Conservation (phyloP, 345 rosid species). For the Sapria himalayana region DNA sequence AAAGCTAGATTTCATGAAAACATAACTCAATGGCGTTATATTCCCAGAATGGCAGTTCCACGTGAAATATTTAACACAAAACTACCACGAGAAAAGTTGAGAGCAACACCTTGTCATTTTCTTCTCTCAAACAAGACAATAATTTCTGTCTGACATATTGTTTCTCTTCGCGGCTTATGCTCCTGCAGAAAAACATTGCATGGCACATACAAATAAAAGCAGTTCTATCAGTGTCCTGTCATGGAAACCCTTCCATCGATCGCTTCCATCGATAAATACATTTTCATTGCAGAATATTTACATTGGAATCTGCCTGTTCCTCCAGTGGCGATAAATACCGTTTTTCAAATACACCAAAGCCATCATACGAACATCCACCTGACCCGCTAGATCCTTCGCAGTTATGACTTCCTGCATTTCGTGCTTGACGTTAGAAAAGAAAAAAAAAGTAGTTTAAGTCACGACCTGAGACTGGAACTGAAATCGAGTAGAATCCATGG, state of each 20-base stretch:
- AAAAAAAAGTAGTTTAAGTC: background rate
- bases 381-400: conserved; percentile 67
- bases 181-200: conserved; percentile 35
- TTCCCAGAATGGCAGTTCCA: too few species aligned
- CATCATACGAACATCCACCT: conserved; percentile 73
- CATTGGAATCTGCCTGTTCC: conserved; percentile 65
- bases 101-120: conserved; percentile 44
- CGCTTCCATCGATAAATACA: too few species aligned
- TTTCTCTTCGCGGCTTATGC: conserved; percentile 77
- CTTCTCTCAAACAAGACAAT: conserved; percentile 65
- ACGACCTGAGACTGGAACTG: conserved; percentile 13
- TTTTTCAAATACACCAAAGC: conserved; percentile 89
- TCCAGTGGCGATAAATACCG: conserved; percentile 77
- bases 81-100: too few species aligned
- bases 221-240: too few species aligned
- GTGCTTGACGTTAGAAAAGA: conserved; percentile 3
- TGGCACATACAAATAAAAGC: background rate
- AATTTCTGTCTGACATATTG: conserved; percentile 51
- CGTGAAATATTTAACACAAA: too few species aligned
- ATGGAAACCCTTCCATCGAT: too few species aligned
- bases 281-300: conserved; percentile 15
- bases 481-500: conserved; percentile 2
- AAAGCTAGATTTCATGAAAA: too few species aligned
- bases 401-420: conserved; percentile 72
- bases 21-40: too few species aligned